Evolutionary conservation across 306 rosid species (phyloP).

Genomic region (Trifolium pratense): DNA sequence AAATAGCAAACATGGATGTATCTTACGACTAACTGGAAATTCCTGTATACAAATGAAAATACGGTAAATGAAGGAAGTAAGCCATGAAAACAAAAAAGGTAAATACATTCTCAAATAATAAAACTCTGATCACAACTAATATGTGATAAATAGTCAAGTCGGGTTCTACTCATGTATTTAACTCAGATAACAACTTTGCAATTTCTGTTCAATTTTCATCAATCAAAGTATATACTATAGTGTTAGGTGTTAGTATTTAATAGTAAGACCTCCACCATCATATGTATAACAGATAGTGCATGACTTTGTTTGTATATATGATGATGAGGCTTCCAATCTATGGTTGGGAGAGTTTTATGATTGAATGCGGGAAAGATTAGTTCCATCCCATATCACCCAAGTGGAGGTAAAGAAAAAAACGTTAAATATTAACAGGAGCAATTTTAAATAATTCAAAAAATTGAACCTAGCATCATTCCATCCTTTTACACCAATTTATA

Average conservation of each 20-base stretch:
- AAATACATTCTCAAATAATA: constrained; percentile 18
- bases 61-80: constrained; percentile 37
- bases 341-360: neutral
- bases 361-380: neutral
- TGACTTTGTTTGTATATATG: neutral
- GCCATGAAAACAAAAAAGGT: constrained; percentile 22
- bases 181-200: constrained; percentile 6
- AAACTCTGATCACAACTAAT: neutral
- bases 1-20: no score
- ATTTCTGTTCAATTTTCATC: constrained; percentile 6
- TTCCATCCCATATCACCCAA: neutral
- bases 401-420: neutral
- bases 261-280: neutral
- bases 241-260: constrained; percentile 19
- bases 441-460: neutral
- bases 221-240: constrained; percentile 23
- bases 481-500: neutral
- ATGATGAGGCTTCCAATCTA: neutral
- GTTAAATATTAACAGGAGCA: no score
- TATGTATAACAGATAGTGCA: neutral
- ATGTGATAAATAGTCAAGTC: constrained; percentile 10
- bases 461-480: neutral
- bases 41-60: no score
- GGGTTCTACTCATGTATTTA: constrained; percentile 4
- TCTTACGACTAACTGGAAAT: no score